Percentiles rank a stretch among this genome's conserved stretches.
phyloP scores from a whole-genome alignment of 2,329 filamentous ascomycete species.

The Sclerotinia subarctica region DNA sequence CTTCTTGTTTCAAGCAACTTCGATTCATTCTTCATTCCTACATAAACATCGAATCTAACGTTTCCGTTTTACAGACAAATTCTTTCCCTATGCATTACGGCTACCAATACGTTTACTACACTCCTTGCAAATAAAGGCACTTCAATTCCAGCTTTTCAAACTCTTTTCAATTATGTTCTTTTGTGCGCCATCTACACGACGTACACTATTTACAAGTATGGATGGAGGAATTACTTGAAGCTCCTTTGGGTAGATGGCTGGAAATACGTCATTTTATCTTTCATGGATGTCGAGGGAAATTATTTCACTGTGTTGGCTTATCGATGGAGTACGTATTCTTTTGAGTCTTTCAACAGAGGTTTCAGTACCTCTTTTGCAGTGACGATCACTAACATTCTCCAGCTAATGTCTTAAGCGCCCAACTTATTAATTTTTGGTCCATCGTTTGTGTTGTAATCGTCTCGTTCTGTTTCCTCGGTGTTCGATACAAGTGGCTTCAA shows the following conservation, averaged over 20 bases:
- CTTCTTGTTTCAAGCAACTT: slow-evolving; percentile 15
- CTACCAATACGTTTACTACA: slow-evolving; percentile 84
- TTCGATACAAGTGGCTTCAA: slow-evolving; percentile 87
- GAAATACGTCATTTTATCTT: slow-evolving; percentile 90
- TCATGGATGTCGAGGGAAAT: slow-evolving; percentile 94
- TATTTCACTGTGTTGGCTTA: slow-evolving; percentile 98
- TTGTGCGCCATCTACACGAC: slow-evolving; percentile 78
- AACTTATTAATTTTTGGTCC: slow-evolving; percentile 98
- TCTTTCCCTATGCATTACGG: slow-evolving; percentile 84
- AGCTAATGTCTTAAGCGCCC: slow-evolving; percentile 86
- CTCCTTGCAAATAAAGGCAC: slow-evolving; percentile 66
- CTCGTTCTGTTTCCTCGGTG: slow-evolving; percentile 76
- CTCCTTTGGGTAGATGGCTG: slow-evolving; percentile 72
- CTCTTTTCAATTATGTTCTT: slow-evolving; percentile 89
- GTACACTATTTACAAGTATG: slow-evolving; percentile 76
- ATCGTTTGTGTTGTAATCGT: slow-evolving; percentile 88
- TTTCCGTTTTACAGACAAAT: slow-evolving; percentile 55
- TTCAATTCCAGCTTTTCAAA: slow-evolving; percentile 92
- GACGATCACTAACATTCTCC: slow-evolving; percentile 26
- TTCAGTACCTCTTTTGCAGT: background rate
- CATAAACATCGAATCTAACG: background rate
- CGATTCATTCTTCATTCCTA: slow-evolving; percentile 17
- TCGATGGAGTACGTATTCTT: slow-evolving; percentile 44
- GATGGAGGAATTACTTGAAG: slow-evolving; percentile 64
- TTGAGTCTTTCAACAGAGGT: background rate